Evolutionary conservation across 2,329 filamentous ascomycete genomes (phyloP), one percentile per base, ranked within the genome.

Genomic region (Emergomyces africanus): DNA sequence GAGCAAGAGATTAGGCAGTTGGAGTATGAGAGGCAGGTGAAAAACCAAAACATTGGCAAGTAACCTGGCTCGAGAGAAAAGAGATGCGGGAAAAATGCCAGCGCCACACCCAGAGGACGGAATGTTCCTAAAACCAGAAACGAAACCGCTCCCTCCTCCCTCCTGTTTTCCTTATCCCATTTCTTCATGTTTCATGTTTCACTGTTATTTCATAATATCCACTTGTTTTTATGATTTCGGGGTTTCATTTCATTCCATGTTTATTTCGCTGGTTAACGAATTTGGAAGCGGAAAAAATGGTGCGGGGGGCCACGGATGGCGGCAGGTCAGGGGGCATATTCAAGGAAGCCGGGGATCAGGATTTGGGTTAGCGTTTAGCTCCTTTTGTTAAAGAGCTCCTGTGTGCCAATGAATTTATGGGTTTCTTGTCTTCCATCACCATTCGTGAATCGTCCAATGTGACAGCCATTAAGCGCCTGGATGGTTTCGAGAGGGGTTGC

Each of bases 1-100:
- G 79, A 86, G 64, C 74, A 76, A 58, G 88, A 91, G 66, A 89
- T 92, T 71, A 70, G 74, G 51, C 81, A 85, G 59, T 81, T 95
- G 63, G 69, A 79, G 63, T 75, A 72, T 61, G 86, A 90, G 72
- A 76, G 76, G 54, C 71, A 74, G 37, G 69, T 71, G 61, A 71
- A 71, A 67, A 67, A 70, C 59, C 67, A 62, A 63, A 66, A 65
- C 63, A 66, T 67, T 67, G 67, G 63, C 61, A 68, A 63, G 63
- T 63, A 30, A 37, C 20, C 33, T 54, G n/a, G 33, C 30, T 35
- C 4, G 20, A 23, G 20, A 23, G 50, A 64, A 66, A 59, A 60
- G 50, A 46, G 37, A n/a, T 15, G 46, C 35, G 30, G 48, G 42
- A 53, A 37, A n/a, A 33, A 33, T 20, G 30, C 57, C 44, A 44